Percentiles rank a stretch among this genome's conserved stretches.
phyloP scores from a whole-genome alignment of 1,284 basidiomycete species.

The Rhodotorula sp. region DNA sequence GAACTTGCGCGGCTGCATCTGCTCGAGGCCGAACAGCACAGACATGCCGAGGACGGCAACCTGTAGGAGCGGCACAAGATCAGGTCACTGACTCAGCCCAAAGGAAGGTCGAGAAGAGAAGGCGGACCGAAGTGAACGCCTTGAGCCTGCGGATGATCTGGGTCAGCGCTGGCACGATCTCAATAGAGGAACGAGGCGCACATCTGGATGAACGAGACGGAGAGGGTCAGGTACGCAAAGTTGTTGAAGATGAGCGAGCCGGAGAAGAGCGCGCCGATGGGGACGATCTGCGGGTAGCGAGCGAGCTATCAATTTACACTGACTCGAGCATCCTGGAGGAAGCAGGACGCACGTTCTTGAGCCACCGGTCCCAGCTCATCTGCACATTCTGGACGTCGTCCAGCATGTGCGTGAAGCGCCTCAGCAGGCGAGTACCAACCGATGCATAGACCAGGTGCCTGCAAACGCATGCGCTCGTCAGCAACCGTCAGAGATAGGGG shows the following conservation, averaged over 20 bases:
- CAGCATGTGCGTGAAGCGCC: conserved; percentile 52
- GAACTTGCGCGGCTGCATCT: conserved; percentile 47
- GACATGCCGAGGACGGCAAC: conserved; percentile 47
- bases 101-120: background rate
- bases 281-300: conserved; percentile 49
- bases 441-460: conserved; percentile 54
- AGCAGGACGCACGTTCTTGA: conserved; percentile 20
- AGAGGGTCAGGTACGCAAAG: conserved; percentile 56
- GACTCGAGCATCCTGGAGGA: background rate
- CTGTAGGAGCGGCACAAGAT: background rate
- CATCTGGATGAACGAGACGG: conserved; percentile 55
- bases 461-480: background rate
- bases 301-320: background rate
- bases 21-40: conserved; percentile 48
- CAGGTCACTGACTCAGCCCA: background rate
- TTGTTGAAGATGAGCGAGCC: conserved; percentile 56
- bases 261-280: conserved; percentile 56
- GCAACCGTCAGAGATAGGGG: no score
- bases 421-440: conserved; percentile 52
- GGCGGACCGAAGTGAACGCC: conserved; percentile 51
- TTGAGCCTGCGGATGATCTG: conserved; percentile 51
- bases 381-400: conserved; percentile 51
- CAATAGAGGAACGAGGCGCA: conserved; percentile 32
- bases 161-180: background rate
- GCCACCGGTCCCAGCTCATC: conserved; percentile 47